These are phyloP conservation scores for Fusarium avenaceum DNA, from an alignment of 2,329 filamentous ascomycete genomes.

Conservation along the genomic window DNA sequence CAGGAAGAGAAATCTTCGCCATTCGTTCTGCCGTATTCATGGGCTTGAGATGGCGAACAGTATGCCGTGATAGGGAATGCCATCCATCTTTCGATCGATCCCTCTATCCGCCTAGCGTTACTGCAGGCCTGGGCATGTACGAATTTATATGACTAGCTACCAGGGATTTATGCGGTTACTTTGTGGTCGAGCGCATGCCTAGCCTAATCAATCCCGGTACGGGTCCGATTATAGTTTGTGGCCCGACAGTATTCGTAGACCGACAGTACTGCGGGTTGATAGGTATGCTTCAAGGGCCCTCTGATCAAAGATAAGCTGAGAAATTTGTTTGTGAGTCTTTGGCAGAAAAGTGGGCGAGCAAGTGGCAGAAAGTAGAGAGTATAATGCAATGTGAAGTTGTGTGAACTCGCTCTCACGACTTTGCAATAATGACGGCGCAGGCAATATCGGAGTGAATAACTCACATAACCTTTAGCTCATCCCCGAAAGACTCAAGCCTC, in stretches of 20 bases:
- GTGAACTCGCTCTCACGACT: background rate
- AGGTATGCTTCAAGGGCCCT: background rate
- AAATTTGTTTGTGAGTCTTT: background rate
- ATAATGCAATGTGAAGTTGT: background rate
- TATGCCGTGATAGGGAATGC: background rate
- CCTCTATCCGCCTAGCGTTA: background rate
- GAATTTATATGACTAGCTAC: no score
- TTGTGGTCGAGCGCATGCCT: constrained; percentile 9
- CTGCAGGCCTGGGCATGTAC: background rate
- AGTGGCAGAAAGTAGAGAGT: background rate
- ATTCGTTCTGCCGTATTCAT: background rate
- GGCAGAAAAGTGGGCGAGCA: background rate
- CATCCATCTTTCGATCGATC: background rate
- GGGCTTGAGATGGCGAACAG: background rate
- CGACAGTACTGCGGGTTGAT: background rate
- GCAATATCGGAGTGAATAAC: background rate
- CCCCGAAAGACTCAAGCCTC: background rate
- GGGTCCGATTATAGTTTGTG: constrained; percentile 15
- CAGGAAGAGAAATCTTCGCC: background rate
- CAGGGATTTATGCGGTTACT: background rate
- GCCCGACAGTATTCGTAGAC: background rate
- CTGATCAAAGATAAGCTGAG: background rate
- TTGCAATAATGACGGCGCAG: background rate
- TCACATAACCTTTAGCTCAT: background rate
- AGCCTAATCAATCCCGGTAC: constrained; percentile 3